A percentile compares a stretch with the other conserved stretches of the same genome.
Evolutionary conservation across 306 rosid genomes (phyloP).

Genomic region (Prunus mume): DNA sequence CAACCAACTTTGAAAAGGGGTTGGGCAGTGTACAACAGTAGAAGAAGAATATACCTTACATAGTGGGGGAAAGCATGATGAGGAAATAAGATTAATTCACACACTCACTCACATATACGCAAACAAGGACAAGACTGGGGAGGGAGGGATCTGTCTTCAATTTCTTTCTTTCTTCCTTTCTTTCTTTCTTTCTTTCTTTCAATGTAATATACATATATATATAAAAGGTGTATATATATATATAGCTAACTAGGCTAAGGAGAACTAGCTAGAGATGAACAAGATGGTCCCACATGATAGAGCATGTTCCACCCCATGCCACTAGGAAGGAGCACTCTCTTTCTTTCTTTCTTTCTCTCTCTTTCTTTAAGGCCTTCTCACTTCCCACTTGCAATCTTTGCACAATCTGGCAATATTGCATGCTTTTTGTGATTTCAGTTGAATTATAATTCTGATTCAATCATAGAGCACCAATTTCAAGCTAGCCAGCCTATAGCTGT

Average conservation of each 20-base stretch:
- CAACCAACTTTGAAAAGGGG: background rate
- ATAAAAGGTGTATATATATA: too few relatives aligned
- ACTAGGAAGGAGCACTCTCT: conserved; percentile 27
- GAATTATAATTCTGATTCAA: conserved; percentile 20
- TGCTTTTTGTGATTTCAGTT: conserved; percentile 34
- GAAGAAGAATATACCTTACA: conserved; percentile 43
- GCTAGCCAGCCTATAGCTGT: background rate
- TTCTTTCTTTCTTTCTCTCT: background rate
- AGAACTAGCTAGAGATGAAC: too few relatives aligned
- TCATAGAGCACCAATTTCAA: conserved; percentile 42
- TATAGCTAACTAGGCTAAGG: too few relatives aligned
- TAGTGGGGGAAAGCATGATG: conserved; percentile 74
- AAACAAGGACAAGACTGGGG: background rate
- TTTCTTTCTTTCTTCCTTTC: background rate
- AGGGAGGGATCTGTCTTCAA: conserved; percentile 41
- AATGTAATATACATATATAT: background rate
- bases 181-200: conserved; percentile 5
- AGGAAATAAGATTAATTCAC: conserved; percentile 3
- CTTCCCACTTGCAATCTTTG: conserved; percentile 36
- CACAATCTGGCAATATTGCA: conserved; percentile 15
- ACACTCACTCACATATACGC: background rate
- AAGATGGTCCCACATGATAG: background rate
- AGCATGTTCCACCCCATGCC: background rate
- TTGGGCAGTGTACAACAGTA: background rate
- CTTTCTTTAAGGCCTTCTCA: background rate